Evolutionary conservation across 129 eudicot genomes (phyloP), one percentile per base, ranked within the genome.

Genomic region (Logfia minima): DNA sequence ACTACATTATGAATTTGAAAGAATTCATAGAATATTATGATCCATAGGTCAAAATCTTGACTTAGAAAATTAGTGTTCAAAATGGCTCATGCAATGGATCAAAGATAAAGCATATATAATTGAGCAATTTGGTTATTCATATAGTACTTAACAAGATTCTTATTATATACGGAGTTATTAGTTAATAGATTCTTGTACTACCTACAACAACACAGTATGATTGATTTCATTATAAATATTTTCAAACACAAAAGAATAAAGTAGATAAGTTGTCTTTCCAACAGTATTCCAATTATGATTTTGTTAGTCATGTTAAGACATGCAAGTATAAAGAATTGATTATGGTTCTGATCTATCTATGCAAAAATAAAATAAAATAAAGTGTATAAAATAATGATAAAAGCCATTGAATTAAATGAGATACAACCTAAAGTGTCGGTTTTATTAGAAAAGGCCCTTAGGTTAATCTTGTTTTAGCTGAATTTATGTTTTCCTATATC

Each of bases 1-100:
- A 35, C 70, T 39, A 56, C 59, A 66, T 32, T 22, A 28, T 53
- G 39, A 66, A 51, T 39, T 68, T 59, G 24, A 80, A 83, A 71
- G 43, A 66, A 73, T 72, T 85, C 66, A 73, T 48, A 77, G 18
- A 67, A 60, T 53, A 41, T 66, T 77, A 72, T 79, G 60, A 71
- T 77, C 76, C 80, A 76, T 51, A 64, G 66, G 65, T 16, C 62
- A 56, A 56, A 43, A 21, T 21, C 29, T 22, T 59, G 28, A 21
- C 65, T 61, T 61, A 52, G 17, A 22, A 76, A 71, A 17, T 4
- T 45, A 51, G 70, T 41, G 29, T 45, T 66, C 8, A 14, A 17
- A 53, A 51, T 21, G 23, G 5, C 58, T 34, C 35, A 1, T 39
- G 26, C 11, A 45, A 69, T 69, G 48, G 9, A 35, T 45, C 37